Base-by-base conservation (phyloP, 148 eudicot genomes). In the Rhododendron mucronatum region DNA sequence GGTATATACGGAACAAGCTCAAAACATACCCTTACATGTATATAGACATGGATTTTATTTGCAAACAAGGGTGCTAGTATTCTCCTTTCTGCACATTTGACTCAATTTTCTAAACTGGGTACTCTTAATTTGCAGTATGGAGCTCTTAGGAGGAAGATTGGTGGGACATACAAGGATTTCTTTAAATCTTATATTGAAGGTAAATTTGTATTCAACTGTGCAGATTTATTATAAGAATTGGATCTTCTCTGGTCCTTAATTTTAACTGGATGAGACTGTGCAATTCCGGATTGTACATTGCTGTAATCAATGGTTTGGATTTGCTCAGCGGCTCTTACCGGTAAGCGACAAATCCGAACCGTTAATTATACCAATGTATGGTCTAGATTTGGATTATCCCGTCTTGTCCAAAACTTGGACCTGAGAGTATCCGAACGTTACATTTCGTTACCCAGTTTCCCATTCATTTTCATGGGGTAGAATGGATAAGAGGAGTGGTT, bases 91-190 rank as follows among this genome's bases (percentile, higher is more conserved):
- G 55, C 78, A 12, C 12, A 71, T 3, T 26, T 48, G 59, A 30
- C 9, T 7, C 15, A 8, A 39, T 16, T 35, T 48, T 16, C n/a
- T 33, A 1, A 26, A 53, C 10, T 51, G 61, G n/a, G 14, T 33
- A 30, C 48, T 80, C 20, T 85, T 33, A 4, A 13, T 16, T 28
- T 89, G 89, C 89, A 97, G 98, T 97, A 97, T 87, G 98, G 96
- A 85, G 99, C 99, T 90, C 95, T 97, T 9, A 83, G 99, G 87
- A 97, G 98, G 92, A 97, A 97, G 89, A 97, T 97, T 37, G 99
- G 99, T 83, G 99, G 99, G 73, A 97, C 99, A 6, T 95, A 97
- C 98, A 91, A 97, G 85, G 99, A 97, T 87, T 97, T 97, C 92
- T 97, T 97, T 93, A 97, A 97, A 89, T 95, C 99, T 51, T 97